A percentile compares a stretch with the other conserved stretches of the same genome.
Conservation (phyloP, 495 filamentous ascomycete genomes). For the Tuber borchii region DNA sequence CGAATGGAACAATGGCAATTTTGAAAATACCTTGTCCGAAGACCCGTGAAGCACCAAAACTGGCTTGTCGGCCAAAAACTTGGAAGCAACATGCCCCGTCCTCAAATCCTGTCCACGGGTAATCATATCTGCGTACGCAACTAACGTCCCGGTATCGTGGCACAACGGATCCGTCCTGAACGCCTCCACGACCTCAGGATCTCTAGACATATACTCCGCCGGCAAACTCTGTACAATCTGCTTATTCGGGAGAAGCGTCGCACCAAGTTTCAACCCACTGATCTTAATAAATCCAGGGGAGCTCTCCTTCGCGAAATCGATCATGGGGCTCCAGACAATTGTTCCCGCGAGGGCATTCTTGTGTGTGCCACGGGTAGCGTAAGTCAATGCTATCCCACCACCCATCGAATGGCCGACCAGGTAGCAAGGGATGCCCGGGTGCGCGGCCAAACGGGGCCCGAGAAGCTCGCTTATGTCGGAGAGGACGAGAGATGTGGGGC, state of each 20-base stretch:
- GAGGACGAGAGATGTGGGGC: conserved; percentile 63
- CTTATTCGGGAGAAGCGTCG: conserved; percentile 49
- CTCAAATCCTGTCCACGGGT: conserved; percentile 54
- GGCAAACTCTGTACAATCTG: conserved; percentile 62
- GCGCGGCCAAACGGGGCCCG: conserved; percentile 42
- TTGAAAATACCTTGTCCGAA: conserved; percentile 48
- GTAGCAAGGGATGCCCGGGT: conserved; percentile 57
- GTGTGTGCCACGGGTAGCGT: conserved; percentile 42
- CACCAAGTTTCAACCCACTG: conserved; percentile 56
- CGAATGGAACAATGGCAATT: background rate
- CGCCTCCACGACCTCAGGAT: conserved; percentile 53
- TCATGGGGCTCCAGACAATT: conserved; percentile 55
- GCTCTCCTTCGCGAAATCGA: conserved; percentile 58
- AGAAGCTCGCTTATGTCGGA: conserved; percentile 71
- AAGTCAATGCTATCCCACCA: conserved; percentile 62
- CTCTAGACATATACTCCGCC: conserved; percentile 54
- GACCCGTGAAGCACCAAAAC: conserved; percentile 65
- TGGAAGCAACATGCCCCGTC: conserved; percentile 42
- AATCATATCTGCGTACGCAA: conserved; percentile 66
- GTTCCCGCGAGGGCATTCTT: conserved; percentile 40
- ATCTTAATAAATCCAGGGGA: conserved; percentile 56
- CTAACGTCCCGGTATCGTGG: conserved; percentile 73
- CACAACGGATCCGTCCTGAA: conserved; percentile 58
- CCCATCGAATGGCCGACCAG: conserved; percentile 81
- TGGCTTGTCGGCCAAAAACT: conserved; percentile 32